Percentiles rank a stretch among this genome's conserved stretches.
phyloP scores from a whole-genome alignment of 208 protist species.

The Crithidia thermophila region DNA sequence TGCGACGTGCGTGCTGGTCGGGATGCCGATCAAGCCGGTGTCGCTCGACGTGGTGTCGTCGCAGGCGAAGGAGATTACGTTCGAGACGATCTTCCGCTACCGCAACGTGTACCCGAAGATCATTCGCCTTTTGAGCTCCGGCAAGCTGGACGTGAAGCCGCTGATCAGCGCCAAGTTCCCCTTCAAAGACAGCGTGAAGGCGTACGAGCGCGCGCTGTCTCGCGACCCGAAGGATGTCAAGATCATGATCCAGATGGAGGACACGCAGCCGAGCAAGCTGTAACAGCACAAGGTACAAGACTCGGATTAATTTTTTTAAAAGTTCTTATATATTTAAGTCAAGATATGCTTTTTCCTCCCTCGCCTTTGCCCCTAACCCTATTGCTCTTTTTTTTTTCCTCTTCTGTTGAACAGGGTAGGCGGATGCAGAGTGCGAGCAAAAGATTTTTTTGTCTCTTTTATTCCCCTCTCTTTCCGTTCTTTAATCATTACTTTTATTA shows the following conservation, averaged over 20 bases:
- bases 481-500: too few relatives aligned
- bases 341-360: background rate
- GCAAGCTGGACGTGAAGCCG: slow-evolving; percentile 58
- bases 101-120: slow-evolving; percentile 48
- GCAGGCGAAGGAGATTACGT: slow-evolving; percentile 62
- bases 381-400: background rate
- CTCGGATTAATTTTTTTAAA: background rate
- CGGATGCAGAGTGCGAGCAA: background rate
- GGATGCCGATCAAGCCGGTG: slow-evolving; percentile 48
- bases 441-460: background rate
- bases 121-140: slow-evolving; percentile 47
- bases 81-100: slow-evolving; percentile 57
- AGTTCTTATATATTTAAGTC: too few relatives aligned
- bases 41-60: slow-evolving; percentile 39
- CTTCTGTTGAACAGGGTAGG: background rate
- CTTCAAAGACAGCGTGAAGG: slow-evolving; percentile 44
- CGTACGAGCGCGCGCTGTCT: slow-evolving; percentile 43
- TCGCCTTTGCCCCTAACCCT: background rate
- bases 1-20: slow-evolving; percentile 48
- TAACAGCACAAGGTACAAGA: background rate
- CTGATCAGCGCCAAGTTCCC: slow-evolving; percentile 52
- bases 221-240: slow-evolving; percentile 49
- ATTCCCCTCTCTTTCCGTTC: background rate
- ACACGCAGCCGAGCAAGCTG: slow-evolving; percentile 28
- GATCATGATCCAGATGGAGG: slow-evolving; percentile 52